Conservation (phyloP, 1,139 yeast genomes). For the Blastobotrys capitulatus region DNA sequence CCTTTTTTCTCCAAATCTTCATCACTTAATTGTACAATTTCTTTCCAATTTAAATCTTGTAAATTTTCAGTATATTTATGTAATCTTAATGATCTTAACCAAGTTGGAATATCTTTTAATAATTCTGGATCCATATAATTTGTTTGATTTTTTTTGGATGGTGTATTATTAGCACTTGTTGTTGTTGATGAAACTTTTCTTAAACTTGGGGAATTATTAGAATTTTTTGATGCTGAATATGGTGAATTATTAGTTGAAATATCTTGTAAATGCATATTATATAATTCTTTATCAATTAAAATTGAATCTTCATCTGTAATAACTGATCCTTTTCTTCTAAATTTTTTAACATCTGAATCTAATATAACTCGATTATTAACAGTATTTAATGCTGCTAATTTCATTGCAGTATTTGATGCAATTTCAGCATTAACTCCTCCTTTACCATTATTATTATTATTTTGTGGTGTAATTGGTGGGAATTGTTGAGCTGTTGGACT, state of each 20-base stretch:
- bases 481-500: slow-evolving; percentile 7
- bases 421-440: slow-evolving; percentile 23
- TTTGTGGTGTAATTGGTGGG: slow-evolving; percentile 7
- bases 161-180: neutral
- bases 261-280: slow-evolving; percentile 16
- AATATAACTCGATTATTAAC: slow-evolving; percentile 22
- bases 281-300: slow-evolving; percentile 19
- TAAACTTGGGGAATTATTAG: too few relatives aligned
- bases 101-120: slow-evolving; percentile 76
- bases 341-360: slow-evolving; percentile 29
- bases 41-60: slow-evolving; percentile 71
- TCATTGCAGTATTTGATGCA: slow-evolving; percentile 33
- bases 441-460: slow-evolving; percentile 10
- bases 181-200: neutral
- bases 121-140: slow-evolving; percentile 49
- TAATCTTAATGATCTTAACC: slow-evolving; percentile 83
- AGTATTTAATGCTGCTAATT: slow-evolving; percentile 35
- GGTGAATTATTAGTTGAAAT: neutral
- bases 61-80: slow-evolving; percentile 91
- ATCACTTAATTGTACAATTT: slow-evolving; percentile 67
- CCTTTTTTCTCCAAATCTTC: slow-evolving; percentile 69
- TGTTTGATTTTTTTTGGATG: slow-evolving; percentile 4
- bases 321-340: slow-evolving; percentile 23
- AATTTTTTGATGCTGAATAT: neutral
- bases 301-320: slow-evolving; percentile 20